A percentile compares a stretch with the other conserved stretches of the same genome.
Conservation (phyloP, 345 rosid genomes). For the Eucalyptus leucophloia region DNA sequence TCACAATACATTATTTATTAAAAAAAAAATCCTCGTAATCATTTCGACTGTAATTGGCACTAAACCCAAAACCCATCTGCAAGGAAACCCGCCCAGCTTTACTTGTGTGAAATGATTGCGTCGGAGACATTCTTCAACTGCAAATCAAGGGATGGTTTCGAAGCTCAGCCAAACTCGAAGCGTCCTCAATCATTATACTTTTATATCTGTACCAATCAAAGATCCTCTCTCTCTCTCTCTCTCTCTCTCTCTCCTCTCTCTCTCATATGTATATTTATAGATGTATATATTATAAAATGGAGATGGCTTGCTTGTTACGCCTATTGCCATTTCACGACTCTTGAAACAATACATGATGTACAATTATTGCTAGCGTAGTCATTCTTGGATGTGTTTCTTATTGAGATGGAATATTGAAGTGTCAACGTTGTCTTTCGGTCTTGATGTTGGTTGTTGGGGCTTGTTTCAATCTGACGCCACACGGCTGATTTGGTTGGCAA, state of each 20-base stretch:
- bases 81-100: neutral
- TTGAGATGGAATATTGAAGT: neutral
- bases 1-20: neutral
- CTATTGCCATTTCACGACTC: neutral
- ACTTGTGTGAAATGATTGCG: neutral
- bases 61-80: neutral
- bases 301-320: neutral
- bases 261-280: too few species aligned
- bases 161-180: neutral
- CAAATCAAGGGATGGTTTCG: constrained; percentile 11
- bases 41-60: neutral
- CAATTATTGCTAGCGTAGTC: neutral
- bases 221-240: neutral
- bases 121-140: constrained; percentile 6
- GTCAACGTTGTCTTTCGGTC: neutral
- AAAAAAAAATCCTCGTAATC: neutral
- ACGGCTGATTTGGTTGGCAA: neutral
- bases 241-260: too few species aligned
- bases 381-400: neutral
- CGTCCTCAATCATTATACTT: neutral
- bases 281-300: neutral
- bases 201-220: neutral
- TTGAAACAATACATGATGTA: neutral
- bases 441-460: neutral
- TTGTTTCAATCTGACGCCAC: neutral